Base-by-base conservation (phyloP, 495 filamentous ascomycete genomes). In the Neurospora sp. region DNA sequence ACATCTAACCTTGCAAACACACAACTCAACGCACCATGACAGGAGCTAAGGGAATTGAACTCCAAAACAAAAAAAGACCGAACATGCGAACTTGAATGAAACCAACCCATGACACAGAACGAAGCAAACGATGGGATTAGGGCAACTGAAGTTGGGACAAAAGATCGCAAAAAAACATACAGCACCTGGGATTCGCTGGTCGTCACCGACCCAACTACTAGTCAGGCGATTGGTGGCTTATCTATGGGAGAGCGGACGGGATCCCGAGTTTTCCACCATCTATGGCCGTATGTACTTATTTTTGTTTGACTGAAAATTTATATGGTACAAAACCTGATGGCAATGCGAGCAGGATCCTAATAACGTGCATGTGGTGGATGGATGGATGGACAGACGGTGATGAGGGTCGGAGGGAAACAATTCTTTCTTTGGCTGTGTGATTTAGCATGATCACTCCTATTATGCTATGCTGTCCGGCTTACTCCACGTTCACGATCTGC, bases 231-330 rank as follows among this genome's bases (percentile, higher is more conserved):
- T n/a, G 21, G 21, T 54, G 45, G 80, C 78, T 83, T 82, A 78
- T 79, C 80, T 82, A 84, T 78, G 83, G 83, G 78, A 83, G 84
- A 85, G 81, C 84, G 81, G 81, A 85, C 84, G 83, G 84, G 84
- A 83, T 83, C 79, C 82, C 83, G 82, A 81, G 75, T 81, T 80
- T 72, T 85, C 83, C 48, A 59, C 10, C 24, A 28, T 24, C 21
- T 59, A 59, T 59, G 11, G 48, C 11, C 48, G 48, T 59, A 59
- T 59, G 11, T 59, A 2, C n/a, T 43, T n/a, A 1, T 8, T n/a
- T 0, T 4, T 1, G 3, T 3, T 3, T 9, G 1, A n/a, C 8
- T n/a, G 19, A n/a, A 1, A 3, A 0, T 7, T 9, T 43, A 43
- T 43, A 9, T 43, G 7, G 39, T 5, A 15, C 11, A 4, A 15